Conservation (phyloP, 305 asterid genomes). For the Plantago coronopus region DNA sequence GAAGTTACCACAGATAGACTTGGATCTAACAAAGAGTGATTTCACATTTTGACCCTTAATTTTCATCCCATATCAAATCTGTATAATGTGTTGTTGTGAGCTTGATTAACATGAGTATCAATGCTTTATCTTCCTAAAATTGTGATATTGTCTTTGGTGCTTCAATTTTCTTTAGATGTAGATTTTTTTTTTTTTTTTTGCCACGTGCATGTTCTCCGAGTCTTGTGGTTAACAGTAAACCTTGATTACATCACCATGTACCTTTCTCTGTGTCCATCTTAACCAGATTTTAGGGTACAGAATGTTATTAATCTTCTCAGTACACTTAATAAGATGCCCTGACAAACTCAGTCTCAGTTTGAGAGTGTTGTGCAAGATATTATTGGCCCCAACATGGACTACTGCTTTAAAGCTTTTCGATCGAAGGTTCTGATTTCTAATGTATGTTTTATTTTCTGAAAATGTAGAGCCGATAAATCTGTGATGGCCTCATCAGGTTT, state of each 20-base stretch:
- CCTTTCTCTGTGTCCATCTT: too few species aligned
- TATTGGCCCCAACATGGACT: too few species aligned
- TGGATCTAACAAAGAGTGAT: too few species aligned
- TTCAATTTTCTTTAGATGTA: slow-evolving; percentile 2
- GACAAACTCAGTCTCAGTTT: too few species aligned
- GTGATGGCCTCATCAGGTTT: slow-evolving; percentile 94
- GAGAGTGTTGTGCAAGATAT: neutral
- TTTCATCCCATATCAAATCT: too few species aligned
- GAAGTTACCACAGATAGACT: neutral
- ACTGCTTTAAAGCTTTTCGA: neutral
- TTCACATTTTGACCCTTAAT: too few species aligned
- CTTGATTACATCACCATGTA: too few species aligned
- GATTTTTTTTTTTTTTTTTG: neutral
- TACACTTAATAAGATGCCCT: neutral
- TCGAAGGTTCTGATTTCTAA: neutral
- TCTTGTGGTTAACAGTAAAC: too few species aligned
- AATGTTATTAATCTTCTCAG: neutral
- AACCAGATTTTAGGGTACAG: neutral
- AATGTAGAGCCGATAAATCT: slow-evolving; percentile 71
- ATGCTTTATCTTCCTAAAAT: neutral
- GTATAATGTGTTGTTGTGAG: too few species aligned
- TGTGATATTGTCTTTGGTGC: neutral
- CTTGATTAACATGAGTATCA: neutral
- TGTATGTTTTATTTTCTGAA: slow-evolving; percentile 12
- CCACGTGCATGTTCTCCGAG: too few species aligned